Evolutionary conservation across 352 stramenopile genomes (phyloP).

Genomic region (Phytophthora foliorum): DNA sequence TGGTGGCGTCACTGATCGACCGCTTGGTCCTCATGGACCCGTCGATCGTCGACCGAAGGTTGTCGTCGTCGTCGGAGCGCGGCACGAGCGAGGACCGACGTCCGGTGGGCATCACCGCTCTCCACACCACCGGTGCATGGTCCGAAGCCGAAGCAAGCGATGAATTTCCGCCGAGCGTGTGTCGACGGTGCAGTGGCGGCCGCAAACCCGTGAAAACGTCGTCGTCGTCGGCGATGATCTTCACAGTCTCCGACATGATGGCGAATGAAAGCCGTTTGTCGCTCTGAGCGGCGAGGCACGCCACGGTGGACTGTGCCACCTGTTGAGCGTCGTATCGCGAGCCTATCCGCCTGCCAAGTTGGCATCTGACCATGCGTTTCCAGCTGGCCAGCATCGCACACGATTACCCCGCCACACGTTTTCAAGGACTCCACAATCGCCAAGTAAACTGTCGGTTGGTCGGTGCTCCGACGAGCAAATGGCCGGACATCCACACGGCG

Average conservation of each 20-base stretch:
- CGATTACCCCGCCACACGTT: conserved; percentile 28
- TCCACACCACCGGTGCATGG: conserved; percentile 34
- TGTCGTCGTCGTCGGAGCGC: conserved; percentile 10
- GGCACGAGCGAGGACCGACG: conserved; percentile 33
- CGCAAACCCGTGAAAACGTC: conserved; percentile 20
- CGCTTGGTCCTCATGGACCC: conserved; percentile 30
- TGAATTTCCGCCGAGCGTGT: conserved; percentile 31
- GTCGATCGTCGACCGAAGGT: conserved; percentile 29
- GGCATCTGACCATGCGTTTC: conserved; percentile 25
- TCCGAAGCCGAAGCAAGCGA: conserved; percentile 19
- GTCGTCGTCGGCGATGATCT: conserved; percentile 30
- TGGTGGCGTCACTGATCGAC: conserved; percentile 33
- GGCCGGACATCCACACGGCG: not conserved
- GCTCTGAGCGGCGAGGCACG: conserved; percentile 19
- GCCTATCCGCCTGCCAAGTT: conserved; percentile 36
- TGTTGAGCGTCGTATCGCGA: conserved; percentile 40
- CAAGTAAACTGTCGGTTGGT: conserved; percentile 17
- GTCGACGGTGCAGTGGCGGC: conserved; percentile 19
- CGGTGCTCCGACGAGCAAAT: not conserved
- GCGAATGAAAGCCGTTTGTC: conserved; percentile 25
- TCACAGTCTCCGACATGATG: conserved; percentile 27
- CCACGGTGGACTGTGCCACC: conserved; percentile 25
- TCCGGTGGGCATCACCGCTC: conserved; percentile 35
- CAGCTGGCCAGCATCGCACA: conserved; percentile 26
- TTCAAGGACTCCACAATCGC: conserved; percentile 31